Conservation (phyloP, 257 asterid species). For the Anisodus tanguticus region DNA sequence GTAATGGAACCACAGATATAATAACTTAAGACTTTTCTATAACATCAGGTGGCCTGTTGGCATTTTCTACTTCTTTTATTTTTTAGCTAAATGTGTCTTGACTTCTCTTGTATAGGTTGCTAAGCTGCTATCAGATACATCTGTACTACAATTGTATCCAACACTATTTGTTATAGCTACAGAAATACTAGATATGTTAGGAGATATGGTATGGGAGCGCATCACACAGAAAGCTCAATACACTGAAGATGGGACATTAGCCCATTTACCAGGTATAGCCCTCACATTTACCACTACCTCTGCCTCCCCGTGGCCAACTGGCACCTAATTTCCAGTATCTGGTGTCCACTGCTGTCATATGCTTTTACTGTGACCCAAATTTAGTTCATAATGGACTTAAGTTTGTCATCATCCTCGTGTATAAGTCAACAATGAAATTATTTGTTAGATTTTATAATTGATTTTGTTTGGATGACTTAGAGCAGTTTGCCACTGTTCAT, state of each 20-base stretch:
- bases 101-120: slow-evolving; percentile 59
- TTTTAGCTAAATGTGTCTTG: slow-evolving; percentile 36
- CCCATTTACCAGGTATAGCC: slow-evolving; percentile 63
- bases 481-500: neutral
- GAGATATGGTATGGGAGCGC: slow-evolving; percentile 85
- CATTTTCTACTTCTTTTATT: slow-evolving; percentile 26
- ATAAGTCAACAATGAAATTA: neutral
- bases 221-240: slow-evolving; percentile 64
- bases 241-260: slow-evolving; percentile 56
- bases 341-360: slow-evolving; percentile 9
- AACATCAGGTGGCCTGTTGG: slow-evolving; percentile 16
- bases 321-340: slow-evolving; percentile 3
- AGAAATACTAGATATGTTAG: slow-evolving; percentile 84
- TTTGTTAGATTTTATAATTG: neutral
- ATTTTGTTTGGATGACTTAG: slow-evolving; percentile 12
- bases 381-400: neutral
- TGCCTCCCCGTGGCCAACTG: neutral
- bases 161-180: slow-evolving; percentile 78
- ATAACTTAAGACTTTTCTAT: neutral
- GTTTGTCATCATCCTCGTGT: neutral
- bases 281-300: slow-evolving; percentile 23
- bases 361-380: neutral
- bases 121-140: slow-evolving; percentile 78
- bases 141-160: slow-evolving; percentile 75
- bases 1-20: neutral